Conservation (phyloP, 495 filamentous ascomycete species). For the Diplogelasinospora grovesii region DNA sequence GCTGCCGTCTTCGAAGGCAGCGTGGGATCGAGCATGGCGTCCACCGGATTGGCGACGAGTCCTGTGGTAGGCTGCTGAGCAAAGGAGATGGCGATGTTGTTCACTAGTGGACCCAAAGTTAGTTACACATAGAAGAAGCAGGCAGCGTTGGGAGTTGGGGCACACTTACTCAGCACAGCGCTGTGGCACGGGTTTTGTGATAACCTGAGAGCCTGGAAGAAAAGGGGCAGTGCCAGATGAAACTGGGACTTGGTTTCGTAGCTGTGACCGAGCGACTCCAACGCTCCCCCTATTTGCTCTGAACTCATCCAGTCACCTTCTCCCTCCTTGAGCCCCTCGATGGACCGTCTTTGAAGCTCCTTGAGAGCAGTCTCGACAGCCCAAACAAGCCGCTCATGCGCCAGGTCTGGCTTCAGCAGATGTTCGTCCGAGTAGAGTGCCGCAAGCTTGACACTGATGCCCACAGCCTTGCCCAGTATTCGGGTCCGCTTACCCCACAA, state of each 20-base stretch:
- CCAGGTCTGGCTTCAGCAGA: constrained; percentile 53
- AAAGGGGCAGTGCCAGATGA: constrained; percentile 80
- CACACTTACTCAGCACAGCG: constrained; percentile 59
- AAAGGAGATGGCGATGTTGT: constrained; percentile 61
- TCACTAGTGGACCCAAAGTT: constrained; percentile 46
- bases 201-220: constrained; percentile 71
- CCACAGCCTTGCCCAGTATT: constrained; percentile 64
- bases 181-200: constrained; percentile 61
- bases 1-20: constrained; percentile 21
- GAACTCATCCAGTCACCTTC: constrained; percentile 70
- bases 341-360: constrained; percentile 61
- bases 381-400: constrained; percentile 69
- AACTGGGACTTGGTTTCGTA: constrained; percentile 64
- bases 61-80: constrained; percentile 52
- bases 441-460: constrained; percentile 71
- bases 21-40: constrained; percentile 20
- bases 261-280: constrained; percentile 64
- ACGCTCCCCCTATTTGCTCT: constrained; percentile 61
- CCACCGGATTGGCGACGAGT: constrained; percentile 29
- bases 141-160: not conserved
- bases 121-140: too few relatives aligned
- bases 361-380: constrained; percentile 73
- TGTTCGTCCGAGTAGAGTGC: constrained; percentile 64
- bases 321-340: constrained; percentile 53
- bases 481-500: constrained; percentile 59